Base-by-base conservation (phyloP, 2,329 filamentous ascomycete species). In the Colletotrichum tropicale region DNA sequence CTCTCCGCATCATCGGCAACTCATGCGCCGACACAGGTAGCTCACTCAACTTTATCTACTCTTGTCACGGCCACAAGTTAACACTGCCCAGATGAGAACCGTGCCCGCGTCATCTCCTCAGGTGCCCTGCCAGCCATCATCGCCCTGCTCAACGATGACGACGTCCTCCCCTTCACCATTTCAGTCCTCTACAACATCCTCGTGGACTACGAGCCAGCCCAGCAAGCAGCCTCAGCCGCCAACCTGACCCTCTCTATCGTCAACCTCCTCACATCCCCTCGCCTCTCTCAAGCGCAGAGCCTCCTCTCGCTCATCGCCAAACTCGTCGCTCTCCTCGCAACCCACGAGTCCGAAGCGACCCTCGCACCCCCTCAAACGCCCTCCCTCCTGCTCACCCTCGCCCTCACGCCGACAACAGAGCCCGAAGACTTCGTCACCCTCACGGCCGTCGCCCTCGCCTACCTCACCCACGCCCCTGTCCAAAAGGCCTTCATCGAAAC, bases 141-240 rank as follows among this genome's bases (percentile, higher is more conserved):
- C 36, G 78, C 82, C 4, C 85, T 90, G 43, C 82, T 93, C 10
- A 78, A 83, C 16, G 82, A 90, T 48, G 87, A 90, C 65, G 81
- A 83, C 0, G 78, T 92, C 21, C 82, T 91, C 9, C 82, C 86
- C 0, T 90, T 91, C 80, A 86, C 87, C 43, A 87, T 93, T 55
- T 90, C 91, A 0, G 92, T 93, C 9, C 82, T 93, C 6, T 92
- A 89, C 82, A 93, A 93, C 79, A 86, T 92, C 64, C 88, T 91
- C 70, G 87, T 93, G 16, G 92, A 93, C 80, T 93, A 92, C 80
- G 90, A 90, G 77, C 89, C 90, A 6, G 90, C 91, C 18, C 91
- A 93, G 78, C 87, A 90, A 10, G 90, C 90, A 15, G 66, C 66
- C 12, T 91, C 88, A 12, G 83, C 90, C 75, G 88, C 87, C 5